These are phyloP conservation scores for Primulina eburnea DNA, from an alignment of 257 asterid genomes.

Conservation along the genomic window DNA sequence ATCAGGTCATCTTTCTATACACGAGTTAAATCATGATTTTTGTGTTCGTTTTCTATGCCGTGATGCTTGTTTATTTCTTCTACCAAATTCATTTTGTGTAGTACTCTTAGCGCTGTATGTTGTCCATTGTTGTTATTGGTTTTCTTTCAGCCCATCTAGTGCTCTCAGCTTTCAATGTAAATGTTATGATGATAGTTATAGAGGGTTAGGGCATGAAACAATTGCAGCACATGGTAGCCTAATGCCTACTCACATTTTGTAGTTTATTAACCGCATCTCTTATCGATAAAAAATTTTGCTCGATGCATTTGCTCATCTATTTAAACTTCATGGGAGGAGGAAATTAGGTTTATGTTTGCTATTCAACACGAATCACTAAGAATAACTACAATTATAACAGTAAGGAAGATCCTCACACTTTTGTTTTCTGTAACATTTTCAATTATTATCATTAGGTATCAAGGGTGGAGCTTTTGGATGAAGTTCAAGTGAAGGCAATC, in stretches of 20 bases:
- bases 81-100: not conserved
- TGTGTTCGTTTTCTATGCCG: not conserved
- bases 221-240: not conserved
- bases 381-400: not conserved
- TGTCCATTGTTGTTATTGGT: not conserved
- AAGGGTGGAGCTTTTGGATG: conserved; percentile 95
- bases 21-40: conserved; percentile 3
- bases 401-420: not conserved
- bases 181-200: conserved; percentile 7
- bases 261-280: not conserved
- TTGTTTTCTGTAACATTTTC: conserved; percentile 13
- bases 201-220: not conserved
- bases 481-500: conserved; percentile 90
- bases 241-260: conserved; percentile 5
- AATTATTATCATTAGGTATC: conserved; percentile 56
- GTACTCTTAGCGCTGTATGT: not conserved
- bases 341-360: not conserved
- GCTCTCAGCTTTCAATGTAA: not conserved
- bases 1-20: not conserved
- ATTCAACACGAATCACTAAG: no score
- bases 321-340: conserved; percentile 5
- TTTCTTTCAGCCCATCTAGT: not conserved
- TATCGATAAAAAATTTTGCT: conserved; percentile 4
- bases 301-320: conserved; percentile 12
- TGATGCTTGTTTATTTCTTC: conserved; percentile 7